Conservation (phyloP, 345 rosid species). For the Gossypium anomalum region DNA sequence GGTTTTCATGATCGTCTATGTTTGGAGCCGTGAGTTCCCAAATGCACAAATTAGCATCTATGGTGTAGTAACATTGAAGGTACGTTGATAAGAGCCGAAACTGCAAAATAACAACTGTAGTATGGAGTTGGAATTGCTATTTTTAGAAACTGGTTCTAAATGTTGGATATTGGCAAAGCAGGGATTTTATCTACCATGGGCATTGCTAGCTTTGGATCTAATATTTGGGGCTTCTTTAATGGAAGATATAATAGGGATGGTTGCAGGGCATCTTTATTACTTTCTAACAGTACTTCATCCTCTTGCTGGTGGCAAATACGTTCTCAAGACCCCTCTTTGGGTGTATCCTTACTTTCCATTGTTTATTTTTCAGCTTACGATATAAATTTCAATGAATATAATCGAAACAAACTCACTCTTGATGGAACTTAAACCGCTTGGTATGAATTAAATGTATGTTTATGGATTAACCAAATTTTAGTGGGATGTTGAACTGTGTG, state of each 20-base stretch:
- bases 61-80: constrained; percentile 55
- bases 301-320: constrained; percentile 48
- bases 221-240: constrained; percentile 44
- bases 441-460: not conserved
- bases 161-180: constrained; percentile 5
- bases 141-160: not conserved
- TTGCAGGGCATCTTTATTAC: constrained; percentile 58
- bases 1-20: constrained; percentile 56
- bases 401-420: not conserved
- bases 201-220: constrained; percentile 53
- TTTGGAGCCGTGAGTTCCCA: constrained; percentile 61
- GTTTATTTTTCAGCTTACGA: not conserved
- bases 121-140: not conserved
- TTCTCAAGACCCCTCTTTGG: constrained; percentile 57
- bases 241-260: constrained; percentile 63
- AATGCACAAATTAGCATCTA: constrained; percentile 48
- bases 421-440: not conserved
- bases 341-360: constrained; percentile 47
- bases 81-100: not conserved
- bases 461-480: not conserved
- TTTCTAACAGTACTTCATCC: constrained; percentile 66
- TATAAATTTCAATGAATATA: no score
- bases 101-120: not conserved
- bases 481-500: constrained; percentile 1
- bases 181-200: constrained; percentile 76